These are phyloP conservation scores for Aspergillus intermedius DNA, from an alignment of 2,329 filamentous ascomycete species.

Conservation along the genomic window DNA sequence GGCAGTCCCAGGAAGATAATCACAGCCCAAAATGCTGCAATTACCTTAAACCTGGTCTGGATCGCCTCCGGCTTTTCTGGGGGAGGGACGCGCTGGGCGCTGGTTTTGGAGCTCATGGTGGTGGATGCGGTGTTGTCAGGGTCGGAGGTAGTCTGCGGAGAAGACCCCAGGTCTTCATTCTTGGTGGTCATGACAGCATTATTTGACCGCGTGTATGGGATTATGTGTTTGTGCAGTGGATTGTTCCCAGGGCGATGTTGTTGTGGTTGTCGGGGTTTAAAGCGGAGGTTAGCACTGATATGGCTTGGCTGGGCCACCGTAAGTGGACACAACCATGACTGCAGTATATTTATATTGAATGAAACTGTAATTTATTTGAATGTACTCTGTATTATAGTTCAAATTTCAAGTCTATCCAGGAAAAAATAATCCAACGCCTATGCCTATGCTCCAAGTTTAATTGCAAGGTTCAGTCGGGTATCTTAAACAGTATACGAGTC, in stretches of 20 bases:
- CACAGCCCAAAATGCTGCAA: conserved; percentile 85
- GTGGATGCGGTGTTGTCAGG: conserved; percentile 8
- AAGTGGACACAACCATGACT: too few relatives aligned
- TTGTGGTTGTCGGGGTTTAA: neutral
- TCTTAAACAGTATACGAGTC: neutral
- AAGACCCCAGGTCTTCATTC: conserved; percentile 28
- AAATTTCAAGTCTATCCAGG: too few relatives aligned
- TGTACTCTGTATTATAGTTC: too few relatives aligned
- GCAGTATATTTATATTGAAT: too few relatives aligned
- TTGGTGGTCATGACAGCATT: conserved; percentile 31
- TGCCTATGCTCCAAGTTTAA: neutral
- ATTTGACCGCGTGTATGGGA: conserved; percentile 14
- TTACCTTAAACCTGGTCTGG: conserved; percentile 64
- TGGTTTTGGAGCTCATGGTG: conserved; percentile 21
- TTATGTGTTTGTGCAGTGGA: neutral
- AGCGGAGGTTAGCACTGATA: neutral
- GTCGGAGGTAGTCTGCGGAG: conserved; percentile 10
- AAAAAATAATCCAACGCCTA: too few relatives aligned
- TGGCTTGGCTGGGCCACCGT: too few relatives aligned
- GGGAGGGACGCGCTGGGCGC: conserved; percentile 52
- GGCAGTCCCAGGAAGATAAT: conserved; percentile 78
- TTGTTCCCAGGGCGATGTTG: neutral
- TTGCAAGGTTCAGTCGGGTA: neutral
- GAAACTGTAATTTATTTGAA: too few relatives aligned
- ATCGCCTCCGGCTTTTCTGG: conserved; percentile 67